These are phyloP conservation scores for Astraeus odoratus DNA, from an alignment of 768 basidiomycete species.

Conservation along the genomic window DNA sequence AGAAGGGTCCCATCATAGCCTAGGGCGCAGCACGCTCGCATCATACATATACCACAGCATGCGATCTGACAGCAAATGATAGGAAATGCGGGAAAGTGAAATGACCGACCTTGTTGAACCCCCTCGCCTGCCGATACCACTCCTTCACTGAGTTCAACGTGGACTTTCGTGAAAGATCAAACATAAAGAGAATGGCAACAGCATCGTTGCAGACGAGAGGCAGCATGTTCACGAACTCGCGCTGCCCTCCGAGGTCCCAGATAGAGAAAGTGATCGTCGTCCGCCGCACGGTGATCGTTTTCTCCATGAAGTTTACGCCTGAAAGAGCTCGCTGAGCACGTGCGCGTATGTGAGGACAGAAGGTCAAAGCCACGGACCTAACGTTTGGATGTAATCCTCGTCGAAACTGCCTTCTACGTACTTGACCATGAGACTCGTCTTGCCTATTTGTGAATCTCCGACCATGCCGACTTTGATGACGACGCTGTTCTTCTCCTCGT, in stretches of 20 bases:
- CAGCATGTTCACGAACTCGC: conserved; percentile 99
- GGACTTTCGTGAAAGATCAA: conserved; percentile 94
- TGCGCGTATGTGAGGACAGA: background rate
- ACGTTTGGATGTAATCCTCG: conserved; percentile 99
- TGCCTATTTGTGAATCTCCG: conserved; percentile 98
- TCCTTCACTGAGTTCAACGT: conserved; percentile 98
- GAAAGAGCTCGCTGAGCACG: conserved; percentile 7
- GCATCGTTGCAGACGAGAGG: conserved; percentile 98
- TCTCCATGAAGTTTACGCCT: conserved; percentile 99
- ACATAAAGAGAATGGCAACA: conserved; percentile 99
- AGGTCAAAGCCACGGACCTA: conserved; percentile 56
- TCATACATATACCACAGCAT: background rate
- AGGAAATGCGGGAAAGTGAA: background rate
- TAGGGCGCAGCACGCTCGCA: background rate
- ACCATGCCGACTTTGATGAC: conserved; percentile 99
- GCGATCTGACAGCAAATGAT: background rate
- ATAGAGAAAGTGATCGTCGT: conserved; percentile 99
- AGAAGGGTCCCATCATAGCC: too few relatives aligned
- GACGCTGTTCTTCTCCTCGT: conserved; percentile 80
- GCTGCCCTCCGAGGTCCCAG: conserved; percentile 96
- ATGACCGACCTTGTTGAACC: conserved; percentile 88
- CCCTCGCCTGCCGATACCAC: conserved; percentile 98
- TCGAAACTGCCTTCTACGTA: conserved; percentile 99
- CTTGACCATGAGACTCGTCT: conserved; percentile 99
- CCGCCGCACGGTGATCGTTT: conserved; percentile 95